These are phyloP conservation scores for Dimocarpus longan DNA, from an alignment of 345 rosid genomes.

Conservation along the genomic window DNA sequence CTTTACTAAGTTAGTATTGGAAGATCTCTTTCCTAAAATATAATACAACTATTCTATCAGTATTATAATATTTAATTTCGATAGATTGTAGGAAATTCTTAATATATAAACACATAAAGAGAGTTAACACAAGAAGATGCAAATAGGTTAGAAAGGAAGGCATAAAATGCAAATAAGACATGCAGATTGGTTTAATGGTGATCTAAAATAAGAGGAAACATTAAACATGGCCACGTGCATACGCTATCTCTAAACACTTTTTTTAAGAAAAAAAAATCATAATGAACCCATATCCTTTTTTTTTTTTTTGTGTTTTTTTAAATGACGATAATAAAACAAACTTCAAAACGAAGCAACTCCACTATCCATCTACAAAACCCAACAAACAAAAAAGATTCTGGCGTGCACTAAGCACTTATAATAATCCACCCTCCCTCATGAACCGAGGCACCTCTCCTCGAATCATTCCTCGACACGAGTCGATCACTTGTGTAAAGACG, in stretches of 20 bases:
- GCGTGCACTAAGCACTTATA: slow-evolving; percentile 54
- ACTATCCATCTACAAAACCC: slow-evolving; percentile 19
- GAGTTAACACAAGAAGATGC: not conserved
- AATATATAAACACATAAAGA: not conserved
- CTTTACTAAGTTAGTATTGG: too few relatives aligned
- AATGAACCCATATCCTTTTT: not conserved
- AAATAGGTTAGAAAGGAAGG: not conserved
- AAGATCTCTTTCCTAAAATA: too few relatives aligned
- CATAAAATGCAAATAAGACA: not conserved
- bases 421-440: slow-evolving; percentile 27
- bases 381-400: slow-evolving; percentile 41
- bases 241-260: slow-evolving; percentile 16
- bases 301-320: not conserved
- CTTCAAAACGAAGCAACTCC: slow-evolving; percentile 53
- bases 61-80: too few relatives aligned
- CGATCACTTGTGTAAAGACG: slow-evolving; percentile 40
- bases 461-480: slow-evolving; percentile 27
- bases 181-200: not conserved
- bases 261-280: not conserved
- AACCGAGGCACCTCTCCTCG: slow-evolving; percentile 37
- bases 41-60: too few relatives aligned
- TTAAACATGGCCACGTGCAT: slow-evolving; percentile 37
- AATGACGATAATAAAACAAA: slow-evolving; percentile 27
- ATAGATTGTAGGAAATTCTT: too few relatives aligned
- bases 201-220: not conserved